A percentile compares a stretch with the other conserved stretches of the same genome.
These are phyloP conservation scores for Xylaria sp. DNA, from an alignment of 2,329 filamentous ascomycete species.

Conservation along the genomic window DNA sequence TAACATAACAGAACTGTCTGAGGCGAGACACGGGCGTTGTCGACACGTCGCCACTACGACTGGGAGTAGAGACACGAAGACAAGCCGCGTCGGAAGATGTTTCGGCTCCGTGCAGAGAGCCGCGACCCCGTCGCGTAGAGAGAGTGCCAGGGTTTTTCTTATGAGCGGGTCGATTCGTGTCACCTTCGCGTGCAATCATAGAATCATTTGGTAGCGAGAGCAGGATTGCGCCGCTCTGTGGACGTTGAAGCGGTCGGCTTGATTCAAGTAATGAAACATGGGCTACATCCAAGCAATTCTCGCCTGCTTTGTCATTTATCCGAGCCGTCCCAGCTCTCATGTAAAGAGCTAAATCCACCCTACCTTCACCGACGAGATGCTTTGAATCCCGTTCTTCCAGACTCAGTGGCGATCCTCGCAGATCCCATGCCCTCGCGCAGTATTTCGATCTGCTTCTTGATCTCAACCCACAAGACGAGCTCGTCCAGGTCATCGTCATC, in stretches of 20 bases:
- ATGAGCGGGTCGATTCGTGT: neutral
- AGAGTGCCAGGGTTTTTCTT: neutral
- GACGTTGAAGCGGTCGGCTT: neutral
- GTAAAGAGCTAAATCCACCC: neutral
- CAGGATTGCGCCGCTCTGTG: neutral
- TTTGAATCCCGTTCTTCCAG: neutral
- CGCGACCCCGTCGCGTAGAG: neutral
- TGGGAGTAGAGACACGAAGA: neutral
- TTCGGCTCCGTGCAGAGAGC: neutral
- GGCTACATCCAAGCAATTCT: neutral
- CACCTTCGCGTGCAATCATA: neutral
- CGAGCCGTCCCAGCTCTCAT: neutral
- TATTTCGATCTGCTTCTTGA: constrained; percentile 67
- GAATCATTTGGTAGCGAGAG: neutral
- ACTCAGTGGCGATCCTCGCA: constrained; percentile 19
- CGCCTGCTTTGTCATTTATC: neutral
- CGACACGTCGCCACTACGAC: neutral
- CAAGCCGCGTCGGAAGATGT: neutral
- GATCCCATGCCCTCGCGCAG: constrained; percentile 64
- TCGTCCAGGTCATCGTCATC: constrained; percentile 51
- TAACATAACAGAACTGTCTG: too few species aligned
- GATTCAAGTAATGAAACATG: neutral
- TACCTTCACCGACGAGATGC: neutral
- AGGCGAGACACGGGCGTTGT: neutral
- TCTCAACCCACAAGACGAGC: constrained; percentile 63